These are phyloP conservation scores for Auxenochlorella protothecoides DNA, from an alignment of 139 green algal genomes.

Conservation along the genomic window DNA sequence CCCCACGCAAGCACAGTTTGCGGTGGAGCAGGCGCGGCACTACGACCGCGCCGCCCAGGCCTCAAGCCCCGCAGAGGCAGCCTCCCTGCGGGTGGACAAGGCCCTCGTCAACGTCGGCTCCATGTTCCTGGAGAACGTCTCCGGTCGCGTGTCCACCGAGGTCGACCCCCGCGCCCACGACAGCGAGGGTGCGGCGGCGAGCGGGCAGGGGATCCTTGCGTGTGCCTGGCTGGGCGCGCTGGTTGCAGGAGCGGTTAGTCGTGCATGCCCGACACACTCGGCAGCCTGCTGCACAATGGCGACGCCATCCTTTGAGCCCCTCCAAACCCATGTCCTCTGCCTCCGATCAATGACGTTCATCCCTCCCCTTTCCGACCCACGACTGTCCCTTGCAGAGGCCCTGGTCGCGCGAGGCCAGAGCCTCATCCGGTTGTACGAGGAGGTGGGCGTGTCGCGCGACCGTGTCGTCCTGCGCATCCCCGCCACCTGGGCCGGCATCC, in stretches of 20 bases:
- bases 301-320: too few relatives aligned
- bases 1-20: conserved; percentile 33
- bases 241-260: too few relatives aligned
- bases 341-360: neutral
- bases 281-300: too few relatives aligned
- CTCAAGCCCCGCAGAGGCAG: neutral
- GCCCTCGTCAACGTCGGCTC: conserved; percentile 65
- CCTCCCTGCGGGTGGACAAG: conserved; percentile 42
- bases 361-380: neutral
- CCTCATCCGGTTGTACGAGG: conserved; percentile 42
- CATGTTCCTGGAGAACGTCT: conserved; percentile 51
- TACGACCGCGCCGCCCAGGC: conserved; percentile 34
- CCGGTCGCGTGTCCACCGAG: conserved; percentile 61
- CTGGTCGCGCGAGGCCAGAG: conserved; percentile 33
- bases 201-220: too few relatives aligned
- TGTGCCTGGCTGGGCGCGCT: too few relatives aligned
- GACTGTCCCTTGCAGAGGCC: conserved; percentile 15
- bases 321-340: neutral
- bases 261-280: too few relatives aligned
- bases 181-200: too few relatives aligned
- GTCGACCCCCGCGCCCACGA: conserved; percentile 51
- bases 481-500: conserved; percentile 65
- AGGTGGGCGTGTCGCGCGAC: conserved; percentile 41
- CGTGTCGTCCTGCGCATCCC: conserved; percentile 62
- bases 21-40: conserved; percentile 51